These are phyloP conservation scores for Dictyostelium firmibasis DNA, from an alignment of 78 protist genomes.

Conservation along the genomic window DNA sequence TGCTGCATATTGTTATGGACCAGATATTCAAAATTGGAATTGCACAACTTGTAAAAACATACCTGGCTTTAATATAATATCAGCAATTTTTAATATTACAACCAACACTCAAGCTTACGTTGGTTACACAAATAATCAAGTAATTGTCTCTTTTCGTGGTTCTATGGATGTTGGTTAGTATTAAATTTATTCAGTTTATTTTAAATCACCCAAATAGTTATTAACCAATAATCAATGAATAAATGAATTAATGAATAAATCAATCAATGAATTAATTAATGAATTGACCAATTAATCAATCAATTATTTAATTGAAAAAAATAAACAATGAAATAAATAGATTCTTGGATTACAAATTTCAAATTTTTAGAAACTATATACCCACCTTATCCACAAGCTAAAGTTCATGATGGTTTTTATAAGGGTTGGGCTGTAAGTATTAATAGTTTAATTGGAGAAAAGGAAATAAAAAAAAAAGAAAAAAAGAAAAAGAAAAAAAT, in stretches of 20 bases:
- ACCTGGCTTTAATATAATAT: neutral
- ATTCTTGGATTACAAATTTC: conserved; percentile 59
- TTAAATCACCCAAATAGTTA: no score
- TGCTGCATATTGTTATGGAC: conserved; percentile 21
- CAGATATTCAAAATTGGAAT: conserved; percentile 25
- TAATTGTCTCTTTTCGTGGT: conserved; percentile 43
- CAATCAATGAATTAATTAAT: neutral
- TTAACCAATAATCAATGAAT: no score
- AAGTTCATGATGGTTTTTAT: conserved; percentile 3
- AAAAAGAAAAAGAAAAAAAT: no score
- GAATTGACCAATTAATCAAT: no score
- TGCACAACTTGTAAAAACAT: conserved; percentile 8
- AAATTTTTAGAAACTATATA: conserved; percentile 17
- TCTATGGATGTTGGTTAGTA: conserved; percentile 53
- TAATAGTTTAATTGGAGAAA: neutral
- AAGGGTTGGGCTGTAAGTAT: neutral
- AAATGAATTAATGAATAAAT: no score
- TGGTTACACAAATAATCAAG: conserved; percentile 16
- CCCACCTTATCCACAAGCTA: neutral
- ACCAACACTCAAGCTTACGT: conserved; percentile 71
- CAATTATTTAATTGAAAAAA: no score
- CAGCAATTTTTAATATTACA: neutral
- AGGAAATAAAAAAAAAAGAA: neutral
- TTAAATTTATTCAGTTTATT: no score
- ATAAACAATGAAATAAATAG: no score